These are phyloP conservation scores for Fusarium sp. DNA, from an alignment of 2,329 filamentous ascomycete species.

Conservation along the genomic window DNA sequence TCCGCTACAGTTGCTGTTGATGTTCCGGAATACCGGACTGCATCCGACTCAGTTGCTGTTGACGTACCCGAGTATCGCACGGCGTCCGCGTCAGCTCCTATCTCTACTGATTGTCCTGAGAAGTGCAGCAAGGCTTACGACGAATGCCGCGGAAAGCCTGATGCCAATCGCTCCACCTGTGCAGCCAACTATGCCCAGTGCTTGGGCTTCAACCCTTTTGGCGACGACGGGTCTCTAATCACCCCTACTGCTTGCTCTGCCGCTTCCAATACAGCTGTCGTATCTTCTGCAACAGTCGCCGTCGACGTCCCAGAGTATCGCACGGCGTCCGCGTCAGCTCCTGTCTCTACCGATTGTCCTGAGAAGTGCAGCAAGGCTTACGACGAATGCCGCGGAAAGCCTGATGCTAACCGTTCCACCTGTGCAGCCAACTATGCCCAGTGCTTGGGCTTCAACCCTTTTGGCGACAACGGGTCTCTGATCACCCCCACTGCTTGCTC, in stretches of 20 bases:
- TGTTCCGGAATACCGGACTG: no score
- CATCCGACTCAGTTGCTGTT: no score
- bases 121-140: background rate
- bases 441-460: background rate
- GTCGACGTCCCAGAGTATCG: no score
- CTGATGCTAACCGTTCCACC: background rate
- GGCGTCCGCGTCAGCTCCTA: no score
- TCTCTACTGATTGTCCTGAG: background rate
- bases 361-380: background rate
- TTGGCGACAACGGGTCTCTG: background rate
- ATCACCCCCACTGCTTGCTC: constrained; percentile 1
- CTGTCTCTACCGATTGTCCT: background rate
- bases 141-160: background rate
- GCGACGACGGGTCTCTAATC: no score
- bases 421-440: background rate
- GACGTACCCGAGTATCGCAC: no score
- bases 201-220: background rate
- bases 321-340: no score
- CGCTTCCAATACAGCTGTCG: no score
- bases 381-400: background rate
- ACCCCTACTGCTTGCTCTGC: no score
- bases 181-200: background rate
- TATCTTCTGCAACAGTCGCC: no score
- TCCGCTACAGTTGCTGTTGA: no score
- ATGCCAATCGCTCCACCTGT: background rate